Evolutionary conservation across 2,329 filamentous ascomycete species (phyloP).

Genomic region (Monosporascus sp.): DNA sequence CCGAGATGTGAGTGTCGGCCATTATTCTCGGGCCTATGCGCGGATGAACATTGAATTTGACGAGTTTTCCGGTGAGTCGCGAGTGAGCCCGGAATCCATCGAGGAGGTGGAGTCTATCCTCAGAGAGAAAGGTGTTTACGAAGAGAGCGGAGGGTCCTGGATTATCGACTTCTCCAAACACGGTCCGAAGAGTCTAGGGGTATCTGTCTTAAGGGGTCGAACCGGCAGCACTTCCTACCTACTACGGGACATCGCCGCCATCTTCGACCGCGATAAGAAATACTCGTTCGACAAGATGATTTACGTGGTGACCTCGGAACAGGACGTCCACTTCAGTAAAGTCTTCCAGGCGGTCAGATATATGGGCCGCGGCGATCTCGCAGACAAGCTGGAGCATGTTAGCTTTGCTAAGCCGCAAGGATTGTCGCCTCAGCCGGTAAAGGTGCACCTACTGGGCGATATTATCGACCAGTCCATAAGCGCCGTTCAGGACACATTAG

Average conservation of each 20-base stretch:
- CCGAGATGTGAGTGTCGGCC: conserved; percentile 47
- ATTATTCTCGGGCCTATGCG: conserved; percentile 49
- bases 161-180: conserved; percentile 68
- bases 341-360: conserved; percentile 30
- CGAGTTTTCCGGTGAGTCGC: conserved; percentile 60
- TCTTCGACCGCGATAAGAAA: conserved; percentile 55
- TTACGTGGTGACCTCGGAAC: conserved; percentile 33
- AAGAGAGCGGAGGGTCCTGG: conserved; percentile 54
- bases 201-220: conserved; percentile 60
- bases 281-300: conserved; percentile 34
- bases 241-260: conserved; percentile 64
- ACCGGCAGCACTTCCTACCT: conserved; percentile 62
- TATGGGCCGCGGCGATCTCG: conserved; percentile 28
- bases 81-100: conserved; percentile 43
- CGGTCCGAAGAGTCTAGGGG: conserved; percentile 60
- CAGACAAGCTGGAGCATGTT: conserved; percentile 29
- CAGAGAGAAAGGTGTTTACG: conserved; percentile 53
- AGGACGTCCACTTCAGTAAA: conserved; percentile 30
- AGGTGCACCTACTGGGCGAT: conserved; percentile 47
- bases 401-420: conserved; percentile 45
- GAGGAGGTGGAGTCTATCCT: conserved; percentile 56
- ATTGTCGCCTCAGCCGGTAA: conserved; percentile 38
- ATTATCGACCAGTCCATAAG: conserved; percentile 7
- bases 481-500: conserved; percentile 1
- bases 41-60: conserved; percentile 53